Evolutionary conservation across 106 monocot species (phyloP), one percentile per base, ranked within the genome.

Genomic region (Platanthera guangdongensis): DNA sequence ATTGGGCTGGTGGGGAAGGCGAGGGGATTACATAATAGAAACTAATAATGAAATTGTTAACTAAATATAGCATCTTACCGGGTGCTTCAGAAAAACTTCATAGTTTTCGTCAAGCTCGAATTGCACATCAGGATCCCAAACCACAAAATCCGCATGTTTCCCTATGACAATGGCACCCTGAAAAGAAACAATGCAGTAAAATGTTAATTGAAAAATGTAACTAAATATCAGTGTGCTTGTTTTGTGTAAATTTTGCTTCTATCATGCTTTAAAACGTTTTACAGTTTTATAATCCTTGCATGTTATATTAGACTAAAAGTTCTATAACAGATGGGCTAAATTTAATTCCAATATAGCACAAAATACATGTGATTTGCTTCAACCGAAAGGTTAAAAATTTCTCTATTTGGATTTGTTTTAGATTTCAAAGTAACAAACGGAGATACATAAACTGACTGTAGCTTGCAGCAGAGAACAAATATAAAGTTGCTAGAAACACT

Each of bases 101-200:
- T 89, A 77, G 78, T 75, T 86, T 12, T 92, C 87, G 71, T 92
- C 78, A 7, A 97, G 91, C 60, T 85, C 80, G 80, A 91, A 91
- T 65, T 93, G 89, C 32, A 78, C 57, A 18, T 97, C 89, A 75
- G 97, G 97, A 21, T 87, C 86, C 97, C 97, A 97, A 67, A 94
- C 83, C 72, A 91, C 97, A 73, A 97, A 79, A 76, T 97, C 94
- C 32, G 97, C 97, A 80, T 89, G 74, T 55, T 94, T 89, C 74
- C 93, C 97, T 8, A 14, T 70, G n/a, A 69, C 48, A 63, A 97
- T 88, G 49, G 85, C 79, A 12, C 97, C 97, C 97, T 97, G 78
- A 64, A 65, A 32, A 11, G 30, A 65, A 32, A 65, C 32, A 65
- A 10, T 65, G 65, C 0, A 65, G 19, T 10, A 16, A 65, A 65